These are phyloP conservation scores for Apiotrichum laibachii DNA, from an alignment of 1,284 basidiomycete species.

Conservation along the genomic window DNA sequence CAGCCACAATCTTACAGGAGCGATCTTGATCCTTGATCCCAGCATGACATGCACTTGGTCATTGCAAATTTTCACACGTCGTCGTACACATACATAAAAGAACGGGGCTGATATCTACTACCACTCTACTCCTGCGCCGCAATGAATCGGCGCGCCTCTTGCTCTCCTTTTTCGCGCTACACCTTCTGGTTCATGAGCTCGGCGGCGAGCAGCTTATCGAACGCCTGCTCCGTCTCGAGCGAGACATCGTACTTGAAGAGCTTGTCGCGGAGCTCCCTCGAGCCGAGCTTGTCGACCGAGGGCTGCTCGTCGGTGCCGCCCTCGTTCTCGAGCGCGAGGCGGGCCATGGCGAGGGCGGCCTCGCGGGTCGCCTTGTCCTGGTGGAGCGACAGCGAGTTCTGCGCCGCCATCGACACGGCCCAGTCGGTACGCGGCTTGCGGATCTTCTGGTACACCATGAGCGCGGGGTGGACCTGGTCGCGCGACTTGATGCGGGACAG, in stretches of 20 bases:
- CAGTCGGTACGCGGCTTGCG: slow-evolving; percentile 49
- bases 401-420: slow-evolving; percentile 41
- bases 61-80: too few relatives aligned
- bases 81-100: background rate
- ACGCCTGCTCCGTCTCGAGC: slow-evolving; percentile 12
- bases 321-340: slow-evolving; percentile 24
- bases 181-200: slow-evolving; percentile 5
- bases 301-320: slow-evolving; percentile 22
- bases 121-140: background rate
- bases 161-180: too few relatives aligned
- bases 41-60: too few relatives aligned
- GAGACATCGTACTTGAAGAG: slow-evolving; percentile 25
- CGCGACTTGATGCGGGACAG: slow-evolving; percentile 40
- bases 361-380: slow-evolving; percentile 32
- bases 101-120: background rate
- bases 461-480: slow-evolving; percentile 41
- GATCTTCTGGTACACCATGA: slow-evolving; percentile 44
- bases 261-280: slow-evolving; percentile 20
- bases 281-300: slow-evolving; percentile 53
- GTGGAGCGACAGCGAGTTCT: slow-evolving; percentile 46
- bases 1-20: too few relatives aligned
- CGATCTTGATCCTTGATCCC: too few relatives aligned
- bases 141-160: too few relatives aligned
- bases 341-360: slow-evolving; percentile 24
- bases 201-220: slow-evolving; percentile 12